Conservation (phyloP, 176 grass and related monocot genomes). For the Calamus simplicifolius region DNA sequence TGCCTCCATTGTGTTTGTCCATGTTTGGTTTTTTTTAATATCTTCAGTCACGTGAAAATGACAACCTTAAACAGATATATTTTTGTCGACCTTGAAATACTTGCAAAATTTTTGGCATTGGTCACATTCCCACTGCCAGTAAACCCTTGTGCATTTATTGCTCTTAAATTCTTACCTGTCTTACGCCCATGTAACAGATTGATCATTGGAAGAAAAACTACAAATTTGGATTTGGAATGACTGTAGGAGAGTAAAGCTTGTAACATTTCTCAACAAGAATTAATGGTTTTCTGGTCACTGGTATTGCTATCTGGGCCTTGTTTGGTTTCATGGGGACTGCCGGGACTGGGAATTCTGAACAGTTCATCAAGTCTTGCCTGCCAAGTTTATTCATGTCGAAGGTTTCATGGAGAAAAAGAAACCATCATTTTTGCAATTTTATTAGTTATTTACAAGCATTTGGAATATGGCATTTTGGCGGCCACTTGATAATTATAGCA, state of each 20-base stretch:
- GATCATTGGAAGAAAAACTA: constrained; percentile 76
- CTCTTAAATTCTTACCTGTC: no score
- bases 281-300: neutral
- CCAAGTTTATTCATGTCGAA: no score
- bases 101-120: no score
- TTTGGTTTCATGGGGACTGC: neutral
- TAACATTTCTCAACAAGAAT: neutral
- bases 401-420: no score
- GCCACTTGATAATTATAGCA: no score
- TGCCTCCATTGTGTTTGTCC: neutral
- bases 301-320: constrained; percentile 2
- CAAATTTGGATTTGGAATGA: constrained; percentile 74
- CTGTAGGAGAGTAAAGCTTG: constrained; percentile 44
- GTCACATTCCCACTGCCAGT: no score
- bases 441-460: neutral
- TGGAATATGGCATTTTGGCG: neutral
- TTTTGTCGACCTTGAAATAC: neutral
- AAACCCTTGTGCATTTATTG: no score
- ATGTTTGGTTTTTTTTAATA: neutral
- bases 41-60: constrained; percentile 4
- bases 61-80: neutral
- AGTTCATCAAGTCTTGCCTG: no score
- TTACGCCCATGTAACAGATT: constrained; percentile 30
- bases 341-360: no score
- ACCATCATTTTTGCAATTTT: neutral